Base-by-base conservation (phyloP, 2,329 filamentous ascomycete genomes). In the Hypoxylon sp. region DNA sequence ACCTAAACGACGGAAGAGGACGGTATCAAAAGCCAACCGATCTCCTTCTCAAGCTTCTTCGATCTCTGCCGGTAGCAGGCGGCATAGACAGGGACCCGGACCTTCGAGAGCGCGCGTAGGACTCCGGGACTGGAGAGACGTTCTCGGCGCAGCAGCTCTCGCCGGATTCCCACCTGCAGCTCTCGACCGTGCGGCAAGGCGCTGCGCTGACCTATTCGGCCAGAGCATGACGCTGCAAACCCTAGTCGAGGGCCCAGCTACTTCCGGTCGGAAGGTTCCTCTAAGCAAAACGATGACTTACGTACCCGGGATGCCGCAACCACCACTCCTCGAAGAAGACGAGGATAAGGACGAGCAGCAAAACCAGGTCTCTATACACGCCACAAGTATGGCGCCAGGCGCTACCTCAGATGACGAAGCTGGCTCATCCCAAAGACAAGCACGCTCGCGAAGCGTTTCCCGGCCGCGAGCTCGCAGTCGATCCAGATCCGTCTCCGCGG, bases 61-160 rank as follows among this genome's bases (percentile, higher is more conserved):
- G 3, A 14, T 43, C 11, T 68, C 68, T 7, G 45, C 23, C 1
- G n/a, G 21, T 9, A 43, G 52, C 14, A 19, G 13, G 19, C 52
- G 23, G 1, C 32, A 48, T 3, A 23, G 17, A 43, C 14, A 6
- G n/a, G 38, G 3, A 3, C 6, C 52, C 10, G 28, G 48, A 38
- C 10, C 17, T 11, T 11, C 25, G 4, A 50, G 13, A 4, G n/a
- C 30, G 5, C 65, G 57, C 21, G 5, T 84, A 78, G 76, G 83
- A 78, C 13, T 89, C 11, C 86, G 92, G 21, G 92, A 97, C 80
- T 98, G 95, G 95, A 91, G 89, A 71, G 93, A 97, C 71, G 87
- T 98, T 1, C 80, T 98, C 28, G 92, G 92, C 0, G 85, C 93
- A 0, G 95, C 95, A 2, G 86, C 92, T 0, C 80, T 97, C 53